phyloP scores from a whole-genome alignment of 2,329 filamentous ascomycete genomes.

The Cylindrodendrum hubeiense region DNA sequence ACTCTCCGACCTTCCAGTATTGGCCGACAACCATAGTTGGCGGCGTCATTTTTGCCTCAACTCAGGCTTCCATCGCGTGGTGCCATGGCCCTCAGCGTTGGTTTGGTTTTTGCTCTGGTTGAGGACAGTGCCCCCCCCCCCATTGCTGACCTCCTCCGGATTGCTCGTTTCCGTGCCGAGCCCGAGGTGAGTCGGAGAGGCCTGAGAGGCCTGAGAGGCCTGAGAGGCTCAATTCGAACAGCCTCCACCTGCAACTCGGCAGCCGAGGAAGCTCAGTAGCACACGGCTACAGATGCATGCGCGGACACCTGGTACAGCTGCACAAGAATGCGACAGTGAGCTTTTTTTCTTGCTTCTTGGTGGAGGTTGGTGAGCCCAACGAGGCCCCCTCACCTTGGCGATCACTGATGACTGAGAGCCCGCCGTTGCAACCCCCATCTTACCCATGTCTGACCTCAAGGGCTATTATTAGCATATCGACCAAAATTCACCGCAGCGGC shows the following conservation, averaged over 20 bases:
- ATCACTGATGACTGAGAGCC: slow-evolving; percentile 2
- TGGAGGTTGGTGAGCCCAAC: slow-evolving; percentile 13
- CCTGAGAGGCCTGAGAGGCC: too few species aligned
- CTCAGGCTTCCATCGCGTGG: slow-evolving; percentile 11
- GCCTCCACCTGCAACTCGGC: background rate
- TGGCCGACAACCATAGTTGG: background rate
- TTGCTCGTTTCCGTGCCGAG: background rate
- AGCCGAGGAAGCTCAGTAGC: slow-evolving; percentile 1
- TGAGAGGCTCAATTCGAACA: too few species aligned
- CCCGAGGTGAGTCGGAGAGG: background rate
- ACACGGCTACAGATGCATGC: background rate
- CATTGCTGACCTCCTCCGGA: background rate
- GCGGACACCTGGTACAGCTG: slow-evolving; percentile 18
- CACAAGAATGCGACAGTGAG: slow-evolving; percentile 17
- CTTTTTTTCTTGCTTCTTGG: slow-evolving; percentile 15
- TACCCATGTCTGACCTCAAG: slow-evolving; percentile 18
- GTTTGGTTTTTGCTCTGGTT: background rate
- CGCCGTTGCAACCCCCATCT: slow-evolving; percentile 20
- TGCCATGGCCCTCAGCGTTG: background rate
- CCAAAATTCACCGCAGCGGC: background rate
- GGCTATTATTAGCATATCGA: slow-evolving; percentile 22
- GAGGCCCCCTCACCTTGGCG: slow-evolving; percentile 14
- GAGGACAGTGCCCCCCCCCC: background rate
- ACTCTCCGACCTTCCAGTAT: slow-evolving; percentile 1
- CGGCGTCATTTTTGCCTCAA: background rate